Evolutionary conservation across 768 basidiomycete species (phyloP), one percentile per base, ranked within the genome.

Genomic region (Grammothele lineata): DNA sequence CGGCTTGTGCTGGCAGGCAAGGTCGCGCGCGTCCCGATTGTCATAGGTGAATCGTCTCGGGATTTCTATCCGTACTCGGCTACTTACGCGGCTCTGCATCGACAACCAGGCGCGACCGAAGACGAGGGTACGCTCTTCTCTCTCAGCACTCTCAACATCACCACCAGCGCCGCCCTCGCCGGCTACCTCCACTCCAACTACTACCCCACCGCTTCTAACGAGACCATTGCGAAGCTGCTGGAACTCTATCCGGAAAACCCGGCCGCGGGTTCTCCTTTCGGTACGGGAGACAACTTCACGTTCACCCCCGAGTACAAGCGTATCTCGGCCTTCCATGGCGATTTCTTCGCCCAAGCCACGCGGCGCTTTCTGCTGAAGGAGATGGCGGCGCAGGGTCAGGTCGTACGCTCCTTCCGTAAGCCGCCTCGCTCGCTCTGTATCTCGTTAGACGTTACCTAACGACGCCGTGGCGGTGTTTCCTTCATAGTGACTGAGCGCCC

Each of bases 21-120:
- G 35, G 65, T 78, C 17, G 74, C 77, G 0, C 66, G 70, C 9
- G 61, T 79, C 11, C 75, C 74, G 0, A 73, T 72, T 51, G 60
- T 80, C 30, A 73, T 66, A 1, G 76, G 75, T 35, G 22, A 8
- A 22, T 35, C 5, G 19, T 9, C 15, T 32, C 15, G 8, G 8
- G 8, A 15, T 32, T 15, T 32, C 15, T 32, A 32, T 32, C 30
- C 30, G 9, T 8, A 32, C 9, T 32, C 15, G 30, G 8, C 15
- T 8, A 32, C 15, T 32, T 8, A 32, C 15, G 15, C 15, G 9
- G 30, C 30, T 32, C 30, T 9, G 30, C 9, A 32, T 32, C 15
- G 30, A n/a, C n/a, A n/a, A n/a, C n/a, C n/a, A n/a, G 27, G 27
- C 27, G 7, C 27, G 14, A 30, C 7, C 33, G 42, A 50, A 14